phyloP scores from a whole-genome alignment of 345 rosid genomes.

The Citrus medica region DNA sequence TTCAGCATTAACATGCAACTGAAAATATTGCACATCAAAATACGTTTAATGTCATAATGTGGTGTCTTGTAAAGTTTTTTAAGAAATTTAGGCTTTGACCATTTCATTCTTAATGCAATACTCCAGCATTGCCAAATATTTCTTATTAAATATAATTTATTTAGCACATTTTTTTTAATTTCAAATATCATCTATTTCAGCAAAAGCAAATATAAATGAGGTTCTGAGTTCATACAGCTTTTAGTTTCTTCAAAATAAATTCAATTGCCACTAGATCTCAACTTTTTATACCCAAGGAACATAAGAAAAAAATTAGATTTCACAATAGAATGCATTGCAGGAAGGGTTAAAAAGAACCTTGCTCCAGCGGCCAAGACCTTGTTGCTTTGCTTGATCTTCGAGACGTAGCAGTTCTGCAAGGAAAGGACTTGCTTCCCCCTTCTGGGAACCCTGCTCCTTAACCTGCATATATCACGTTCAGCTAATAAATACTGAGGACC shows the following conservation, averaged over 20 bases:
- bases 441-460: conserved; percentile 77
- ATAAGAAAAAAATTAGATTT: background rate
- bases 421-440: conserved; percentile 87
- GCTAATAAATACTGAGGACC: conserved; percentile 1
- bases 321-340: background rate
- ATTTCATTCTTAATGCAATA: background rate
- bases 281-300: background rate
- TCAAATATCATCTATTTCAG: background rate
- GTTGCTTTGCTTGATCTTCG: conserved; percentile 79
- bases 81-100: background rate
- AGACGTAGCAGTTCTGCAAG: conserved; percentile 55
- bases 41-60: background rate
- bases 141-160: background rate
- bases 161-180: background rate
- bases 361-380: conserved; percentile 86
- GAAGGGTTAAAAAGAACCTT: conserved; percentile 42
- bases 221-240: background rate
- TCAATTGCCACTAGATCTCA: background rate
- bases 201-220: background rate
- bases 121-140: background rate
- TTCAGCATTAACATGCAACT: background rate
- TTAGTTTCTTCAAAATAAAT: background rate
- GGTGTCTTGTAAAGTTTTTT: background rate
- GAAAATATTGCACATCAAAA: background rate
- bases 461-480: conserved; percentile 47